A percentile compares a stretch with the other conserved stretches of the same genome.
phyloP scores from a whole-genome alignment of 2,329 filamentous ascomycete species.

The Epicoccum sorghinum region DNA sequence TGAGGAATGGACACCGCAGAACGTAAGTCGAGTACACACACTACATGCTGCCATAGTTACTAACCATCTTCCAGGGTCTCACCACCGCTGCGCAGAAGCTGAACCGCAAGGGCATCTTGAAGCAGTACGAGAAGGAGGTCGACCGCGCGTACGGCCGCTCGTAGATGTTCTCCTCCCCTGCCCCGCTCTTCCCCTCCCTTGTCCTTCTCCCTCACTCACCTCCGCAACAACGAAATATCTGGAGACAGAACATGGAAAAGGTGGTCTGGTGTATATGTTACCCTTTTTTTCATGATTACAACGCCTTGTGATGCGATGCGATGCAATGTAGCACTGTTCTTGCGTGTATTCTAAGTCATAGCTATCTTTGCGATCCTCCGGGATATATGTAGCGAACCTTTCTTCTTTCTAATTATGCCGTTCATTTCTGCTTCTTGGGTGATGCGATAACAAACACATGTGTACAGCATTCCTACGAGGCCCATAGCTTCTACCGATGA shows the following conservation, averaged over 20 bases:
- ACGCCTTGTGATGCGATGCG: background rate
- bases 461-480: too few relatives aligned
- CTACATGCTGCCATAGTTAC: background rate
- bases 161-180: background rate
- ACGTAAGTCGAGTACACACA: conserved; percentile 63
- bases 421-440: background rate
- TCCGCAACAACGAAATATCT: background rate
- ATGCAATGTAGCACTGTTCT: background rate
- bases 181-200: background rate
- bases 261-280: conserved; percentile 1
- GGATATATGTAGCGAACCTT: background rate
- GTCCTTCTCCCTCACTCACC: background rate
- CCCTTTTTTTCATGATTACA: conserved; percentile 6
- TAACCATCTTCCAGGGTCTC: conserved; percentile 45
- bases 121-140: conserved; percentile 59
- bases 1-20: conserved; percentile 87
- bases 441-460: too few relatives aligned
- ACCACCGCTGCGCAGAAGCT: conserved; percentile 61
- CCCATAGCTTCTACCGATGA: background rate
- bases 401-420: background rate
- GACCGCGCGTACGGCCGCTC: conserved; percentile 52
- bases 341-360: conserved; percentile 18
- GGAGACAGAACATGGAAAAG: background rate
- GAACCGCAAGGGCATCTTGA: conserved; percentile 57
- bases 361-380: conserved; percentile 3